Evolutionary conservation across 2,329 filamentous ascomycete genomes (phyloP).

Genomic region (Arachnomyces sp.): DNA sequence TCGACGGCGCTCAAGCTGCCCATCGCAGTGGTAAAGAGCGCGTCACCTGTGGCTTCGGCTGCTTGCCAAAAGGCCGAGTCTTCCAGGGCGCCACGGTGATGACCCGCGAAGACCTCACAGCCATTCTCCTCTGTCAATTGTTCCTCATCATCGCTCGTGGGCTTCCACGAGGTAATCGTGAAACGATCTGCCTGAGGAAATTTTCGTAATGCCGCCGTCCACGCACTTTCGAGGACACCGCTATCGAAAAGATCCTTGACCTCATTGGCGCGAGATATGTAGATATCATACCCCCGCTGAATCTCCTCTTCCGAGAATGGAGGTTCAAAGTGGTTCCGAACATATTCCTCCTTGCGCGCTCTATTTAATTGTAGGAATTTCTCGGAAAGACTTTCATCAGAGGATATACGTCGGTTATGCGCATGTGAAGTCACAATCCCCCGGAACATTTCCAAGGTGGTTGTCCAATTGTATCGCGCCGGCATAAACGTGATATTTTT

Average conservation of each 20-base stretch:
- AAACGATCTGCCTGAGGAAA: neutral
- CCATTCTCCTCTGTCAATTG: neutral
- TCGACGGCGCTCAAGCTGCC: neutral
- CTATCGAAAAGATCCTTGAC: neutral
- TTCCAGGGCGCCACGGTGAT: neutral
- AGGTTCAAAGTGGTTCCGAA: too few species aligned
- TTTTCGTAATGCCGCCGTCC: neutral
- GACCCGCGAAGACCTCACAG: neutral
- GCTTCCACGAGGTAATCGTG: neutral
- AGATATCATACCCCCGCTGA: neutral
- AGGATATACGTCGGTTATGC: too few species aligned
- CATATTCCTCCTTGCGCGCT: too few species aligned
- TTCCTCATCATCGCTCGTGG: neutral
- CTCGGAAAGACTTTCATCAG: neutral
- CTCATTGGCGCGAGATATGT: slow-evolving; percentile 1
- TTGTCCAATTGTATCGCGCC: neutral
- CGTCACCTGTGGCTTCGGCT: neutral
- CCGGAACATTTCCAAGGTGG: neutral
- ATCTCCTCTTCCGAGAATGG: neutral
- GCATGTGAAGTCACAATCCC: neutral
- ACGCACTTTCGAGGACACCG: neutral
- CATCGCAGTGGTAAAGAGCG: neutral
- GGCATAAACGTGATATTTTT: neutral
- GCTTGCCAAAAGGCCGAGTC: neutral
- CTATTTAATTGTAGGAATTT: neutral